Conservation (phyloP, 2,329 filamentous ascomycete species). For the Beauveria sp. region DNA sequence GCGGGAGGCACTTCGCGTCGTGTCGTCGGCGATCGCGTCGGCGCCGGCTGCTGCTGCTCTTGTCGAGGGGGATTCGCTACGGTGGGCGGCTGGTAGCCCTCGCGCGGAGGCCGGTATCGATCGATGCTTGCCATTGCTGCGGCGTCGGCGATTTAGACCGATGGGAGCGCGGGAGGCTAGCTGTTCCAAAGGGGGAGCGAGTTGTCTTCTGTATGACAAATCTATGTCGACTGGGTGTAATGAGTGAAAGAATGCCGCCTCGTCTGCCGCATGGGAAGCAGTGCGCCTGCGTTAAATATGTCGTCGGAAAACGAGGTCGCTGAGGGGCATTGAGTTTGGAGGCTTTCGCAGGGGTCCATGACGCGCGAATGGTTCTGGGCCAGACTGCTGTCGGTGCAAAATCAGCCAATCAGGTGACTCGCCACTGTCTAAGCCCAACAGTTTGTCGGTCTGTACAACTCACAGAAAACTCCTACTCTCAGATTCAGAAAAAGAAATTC, state of each 20-base stretch:
- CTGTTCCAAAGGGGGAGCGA: no score
- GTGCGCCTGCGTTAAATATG: background rate
- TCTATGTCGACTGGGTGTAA: background rate
- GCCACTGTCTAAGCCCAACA: background rate
- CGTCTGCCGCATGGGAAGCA: slow-evolving; percentile 1
- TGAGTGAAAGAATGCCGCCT: background rate
- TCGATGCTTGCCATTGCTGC: slow-evolving; percentile 50
- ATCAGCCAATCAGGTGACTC: slow-evolving; percentile 12
- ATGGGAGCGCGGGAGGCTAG: background rate
- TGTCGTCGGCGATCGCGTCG: slow-evolving; percentile 36
- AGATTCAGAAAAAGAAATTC: background rate
- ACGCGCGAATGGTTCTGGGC: slow-evolving; percentile 4
- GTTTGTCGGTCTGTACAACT: background rate
- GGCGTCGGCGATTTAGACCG: background rate
- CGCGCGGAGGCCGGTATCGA: slow-evolving; percentile 48
- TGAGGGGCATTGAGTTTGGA: background rate
- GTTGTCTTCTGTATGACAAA: no score
- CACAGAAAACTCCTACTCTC: background rate
- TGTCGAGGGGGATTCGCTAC: slow-evolving; percentile 23
- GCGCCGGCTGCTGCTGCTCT: background rate
- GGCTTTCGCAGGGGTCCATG: slow-evolving; percentile 10
- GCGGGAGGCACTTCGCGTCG: slow-evolving; percentile 52
- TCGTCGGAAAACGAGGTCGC: background rate
- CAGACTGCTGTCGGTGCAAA: background rate
- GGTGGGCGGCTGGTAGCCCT: slow-evolving; percentile 48